Evolutionary conservation across 1,139 yeast genomes (phyloP).

Genomic region (Blastobotrys malaysiensis): DNA sequence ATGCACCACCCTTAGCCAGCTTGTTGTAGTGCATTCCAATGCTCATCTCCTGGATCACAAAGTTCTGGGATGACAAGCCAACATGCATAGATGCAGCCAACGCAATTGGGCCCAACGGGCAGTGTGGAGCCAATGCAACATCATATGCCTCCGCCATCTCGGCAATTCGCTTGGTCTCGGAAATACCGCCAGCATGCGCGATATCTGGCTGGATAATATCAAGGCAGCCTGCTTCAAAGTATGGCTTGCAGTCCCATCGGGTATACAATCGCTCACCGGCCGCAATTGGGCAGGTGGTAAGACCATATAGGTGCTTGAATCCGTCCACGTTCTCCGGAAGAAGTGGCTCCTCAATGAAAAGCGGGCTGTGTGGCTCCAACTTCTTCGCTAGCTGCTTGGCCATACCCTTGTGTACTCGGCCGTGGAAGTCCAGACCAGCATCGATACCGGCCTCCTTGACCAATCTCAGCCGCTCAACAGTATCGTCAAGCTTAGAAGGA

Average conservation of each 20-base stretch:
- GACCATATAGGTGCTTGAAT: conserved; percentile 23
- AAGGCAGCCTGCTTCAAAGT: conserved; percentile 28
- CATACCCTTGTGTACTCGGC: conserved; percentile 30
- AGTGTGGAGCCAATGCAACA: conserved; percentile 32
- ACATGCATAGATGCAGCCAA: conserved; percentile 31
- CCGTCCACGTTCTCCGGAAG: conserved; percentile 32
- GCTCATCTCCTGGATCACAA: conserved; percentile 29
- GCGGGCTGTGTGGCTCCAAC: conserved; percentile 28
- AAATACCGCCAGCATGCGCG: conserved; percentile 31
- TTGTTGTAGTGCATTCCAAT: conserved; percentile 28
- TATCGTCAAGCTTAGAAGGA: conserved; percentile 24
- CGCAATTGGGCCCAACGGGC: conserved; percentile 33
- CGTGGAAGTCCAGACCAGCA: conserved; percentile 32
- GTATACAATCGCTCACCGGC: conserved; percentile 31
- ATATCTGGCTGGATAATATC: conserved; percentile 33
- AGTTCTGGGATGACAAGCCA: conserved; percentile 27
- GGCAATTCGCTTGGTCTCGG: conserved; percentile 29
- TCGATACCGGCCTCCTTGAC: conserved; percentile 28
- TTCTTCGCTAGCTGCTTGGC: conserved; percentile 29
- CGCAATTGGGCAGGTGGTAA: conserved; percentile 31
- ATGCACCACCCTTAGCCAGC: conserved; percentile 17
- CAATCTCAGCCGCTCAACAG: conserved; percentile 25
- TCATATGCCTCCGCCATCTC: conserved; percentile 32
- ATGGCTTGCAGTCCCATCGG: conserved; percentile 28
- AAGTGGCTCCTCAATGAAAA: conserved; percentile 32